Base-by-base conservation (phyloP, 1,139 yeast species). In the Nakaseomyces delphensis region DNA sequence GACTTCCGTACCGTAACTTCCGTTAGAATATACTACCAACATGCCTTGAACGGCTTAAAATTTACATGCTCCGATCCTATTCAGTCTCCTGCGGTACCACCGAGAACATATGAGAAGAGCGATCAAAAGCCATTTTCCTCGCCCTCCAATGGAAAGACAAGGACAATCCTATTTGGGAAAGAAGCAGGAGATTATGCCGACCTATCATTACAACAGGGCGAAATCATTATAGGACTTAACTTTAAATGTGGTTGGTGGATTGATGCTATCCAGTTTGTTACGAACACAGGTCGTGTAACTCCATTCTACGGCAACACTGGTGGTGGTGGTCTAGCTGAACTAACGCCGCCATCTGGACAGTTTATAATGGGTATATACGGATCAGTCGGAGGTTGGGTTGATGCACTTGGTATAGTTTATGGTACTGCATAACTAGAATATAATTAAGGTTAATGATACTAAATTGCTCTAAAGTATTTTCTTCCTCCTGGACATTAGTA, bases 221-320 rank as follows among this genome's bases (percentile, higher is more conserved):
- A 89, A 56, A 50, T 53, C 9, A 66, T 91, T 7, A 59, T 68
- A 3, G 82, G 80, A 32, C 68, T 87, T 45, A 70, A 72, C 43
- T 66, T 86, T 38, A 70, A 95, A 48, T 70, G 78, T 41, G 97
- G 97, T 5, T 79, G 74, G 1, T 91, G 97, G 96, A 68, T 91
- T 13, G 97, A 91, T 66, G 95, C 83, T 1, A 65, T 85, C 15
- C 94, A 83, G 55, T 60, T 81, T 28, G 60, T 74, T 6, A 76
- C 94, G 15, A 73, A 73, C 19, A 68, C 65, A 28, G 86, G 86
- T 1, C 67, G 74, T 43, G 48, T 57, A 3, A 71, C 82, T 15
- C 66, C 67, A 1, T 65, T 74, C 73, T 68, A 64, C 47, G 95
- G 95, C 18, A 60, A 66, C n/a, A 25, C 28, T 1, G 63, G 65